phyloP scores from a whole-genome alignment of 805 yeast species.

The Zygotorulaspora chibaensis region DNA sequence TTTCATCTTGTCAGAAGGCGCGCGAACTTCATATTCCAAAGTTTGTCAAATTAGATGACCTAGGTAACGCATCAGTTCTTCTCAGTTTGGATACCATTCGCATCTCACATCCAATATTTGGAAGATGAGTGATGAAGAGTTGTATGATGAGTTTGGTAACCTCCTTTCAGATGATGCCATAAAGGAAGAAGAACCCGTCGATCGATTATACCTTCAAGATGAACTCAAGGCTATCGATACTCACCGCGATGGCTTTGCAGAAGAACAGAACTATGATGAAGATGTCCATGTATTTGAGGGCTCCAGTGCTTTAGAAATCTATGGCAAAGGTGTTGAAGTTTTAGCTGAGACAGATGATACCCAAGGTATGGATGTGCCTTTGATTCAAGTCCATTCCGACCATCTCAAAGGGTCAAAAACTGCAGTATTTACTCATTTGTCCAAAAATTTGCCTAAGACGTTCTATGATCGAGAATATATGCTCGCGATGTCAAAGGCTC shows the following conservation, averaged over 20 bases:
- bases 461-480: slow-evolving; percentile 61
- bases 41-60: neutral
- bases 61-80: neutral
- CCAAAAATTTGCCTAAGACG: slow-evolving; percentile 49
- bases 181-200: slow-evolving; percentile 3
- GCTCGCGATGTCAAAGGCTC: slow-evolving; percentile 44
- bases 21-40: neutral
- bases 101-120: neutral
- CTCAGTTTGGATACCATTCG: neutral
- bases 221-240: neutral
- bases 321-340: slow-evolving; percentile 63
- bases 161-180: slow-evolving; percentile 13
- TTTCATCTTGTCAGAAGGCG: slow-evolving; percentile 1
- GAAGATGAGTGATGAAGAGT: slow-evolving; percentile 47
- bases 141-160: slow-evolving; percentile 64
- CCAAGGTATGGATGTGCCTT: slow-evolving; percentile 56
- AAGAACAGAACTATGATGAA: neutral
- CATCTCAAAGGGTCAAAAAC: slow-evolving; percentile 33
- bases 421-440: slow-evolving; percentile 16
- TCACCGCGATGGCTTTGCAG: neutral
- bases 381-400: slow-evolving; percentile 49
- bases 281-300: neutral
- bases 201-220: slow-evolving; percentile 15
- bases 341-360: slow-evolving; percentile 51
- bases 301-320: slow-evolving; percentile 35